Conservation (phyloP, 129 eudicot genomes). For the Artemisia tridentata region DNA sequence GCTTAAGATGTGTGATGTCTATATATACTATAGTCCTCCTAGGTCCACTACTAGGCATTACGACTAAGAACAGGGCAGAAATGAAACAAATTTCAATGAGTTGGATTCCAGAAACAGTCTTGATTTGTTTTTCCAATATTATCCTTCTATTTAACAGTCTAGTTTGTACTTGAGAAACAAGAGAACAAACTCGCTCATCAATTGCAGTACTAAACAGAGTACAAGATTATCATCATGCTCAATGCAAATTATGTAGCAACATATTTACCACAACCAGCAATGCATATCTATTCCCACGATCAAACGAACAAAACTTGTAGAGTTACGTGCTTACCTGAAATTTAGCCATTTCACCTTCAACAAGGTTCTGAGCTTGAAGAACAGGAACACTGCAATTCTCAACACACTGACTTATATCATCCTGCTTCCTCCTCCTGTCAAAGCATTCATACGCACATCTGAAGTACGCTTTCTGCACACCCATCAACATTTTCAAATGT, state of each 20-base stretch:
- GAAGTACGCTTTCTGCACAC: conserved; percentile 73
- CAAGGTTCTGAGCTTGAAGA: conserved; percentile 71
- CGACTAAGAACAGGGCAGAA: background rate
- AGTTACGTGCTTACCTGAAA: conserved; percentile 58
- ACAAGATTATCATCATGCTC: no score
- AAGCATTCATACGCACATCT: conserved; percentile 88
- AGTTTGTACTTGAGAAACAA: no score
- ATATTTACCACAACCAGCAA: background rate
- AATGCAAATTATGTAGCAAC: no score
- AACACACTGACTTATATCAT: conserved; percentile 67
- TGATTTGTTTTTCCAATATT: no score
- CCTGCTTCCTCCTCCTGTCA: conserved; percentile 66
- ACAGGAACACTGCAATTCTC: conserved; percentile 87
- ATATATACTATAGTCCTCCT: background rate
- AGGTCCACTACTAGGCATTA: background rate
- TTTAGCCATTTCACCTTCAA: conserved; percentile 73
- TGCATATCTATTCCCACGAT: background rate
- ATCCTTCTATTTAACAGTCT: no score
- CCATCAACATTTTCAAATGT: conserved; percentile 7
- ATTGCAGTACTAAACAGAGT: no score
- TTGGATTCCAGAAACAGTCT: background rate
- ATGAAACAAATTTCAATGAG: background rate
- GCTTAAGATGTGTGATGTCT: background rate
- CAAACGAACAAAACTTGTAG: background rate
- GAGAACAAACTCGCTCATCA: no score